Conservation (phyloP, 768 basidiomycete species). For the Sporobolomyces roseus region DNA sequence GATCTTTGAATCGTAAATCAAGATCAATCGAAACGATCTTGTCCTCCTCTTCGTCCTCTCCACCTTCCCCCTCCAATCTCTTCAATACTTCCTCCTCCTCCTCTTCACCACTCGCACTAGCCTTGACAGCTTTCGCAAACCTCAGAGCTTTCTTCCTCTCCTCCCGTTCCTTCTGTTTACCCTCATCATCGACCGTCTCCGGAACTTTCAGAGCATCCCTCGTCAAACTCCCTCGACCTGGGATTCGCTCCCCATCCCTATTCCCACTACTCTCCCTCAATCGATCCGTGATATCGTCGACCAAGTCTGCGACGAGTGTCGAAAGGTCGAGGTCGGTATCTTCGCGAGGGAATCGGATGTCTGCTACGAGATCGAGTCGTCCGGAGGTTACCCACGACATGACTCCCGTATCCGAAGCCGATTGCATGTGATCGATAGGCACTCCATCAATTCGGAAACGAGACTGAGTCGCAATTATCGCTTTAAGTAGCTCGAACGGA, state of each 20-base stretch:
- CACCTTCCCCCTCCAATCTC: slow-evolving; percentile 35
- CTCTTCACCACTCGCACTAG: not conserved
- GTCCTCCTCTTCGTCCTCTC: slow-evolving; percentile 26
- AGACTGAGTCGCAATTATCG: no score
- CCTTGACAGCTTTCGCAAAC: slow-evolving; percentile 17
- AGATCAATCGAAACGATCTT: slow-evolving; percentile 62
- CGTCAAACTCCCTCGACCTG: slow-evolving; percentile 32
- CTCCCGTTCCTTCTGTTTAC: slow-evolving; percentile 5
- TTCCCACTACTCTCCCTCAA: slow-evolving; percentile 9
- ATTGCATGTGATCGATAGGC: slow-evolving; percentile 89
- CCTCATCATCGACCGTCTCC: not conserved
- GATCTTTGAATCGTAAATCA: slow-evolving; percentile 86
- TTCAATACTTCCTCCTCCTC: not conserved
- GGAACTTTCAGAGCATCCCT: slow-evolving; percentile 43
- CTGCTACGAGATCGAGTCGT: slow-evolving; percentile 91
- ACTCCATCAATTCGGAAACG: slow-evolving; percentile 95
- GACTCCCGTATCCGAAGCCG: slow-evolving; percentile 71
- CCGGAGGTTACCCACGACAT: slow-evolving; percentile 98
- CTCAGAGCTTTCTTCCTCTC: slow-evolving; percentile 20
- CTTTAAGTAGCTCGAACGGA: no score
- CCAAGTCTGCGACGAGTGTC: slow-evolving; percentile 72
- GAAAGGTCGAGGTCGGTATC: slow-evolving; percentile 57
- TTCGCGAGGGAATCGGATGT: slow-evolving; percentile 92
- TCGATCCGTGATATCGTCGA: slow-evolving; percentile 68
- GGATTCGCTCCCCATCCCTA: slow-evolving; percentile 25